A percentile compares a stretch with the other conserved stretches of the same genome.
phyloP scores from a whole-genome alignment of 768 basidiomycete species.

The Tubosaeta brunneosetosa region DNA sequence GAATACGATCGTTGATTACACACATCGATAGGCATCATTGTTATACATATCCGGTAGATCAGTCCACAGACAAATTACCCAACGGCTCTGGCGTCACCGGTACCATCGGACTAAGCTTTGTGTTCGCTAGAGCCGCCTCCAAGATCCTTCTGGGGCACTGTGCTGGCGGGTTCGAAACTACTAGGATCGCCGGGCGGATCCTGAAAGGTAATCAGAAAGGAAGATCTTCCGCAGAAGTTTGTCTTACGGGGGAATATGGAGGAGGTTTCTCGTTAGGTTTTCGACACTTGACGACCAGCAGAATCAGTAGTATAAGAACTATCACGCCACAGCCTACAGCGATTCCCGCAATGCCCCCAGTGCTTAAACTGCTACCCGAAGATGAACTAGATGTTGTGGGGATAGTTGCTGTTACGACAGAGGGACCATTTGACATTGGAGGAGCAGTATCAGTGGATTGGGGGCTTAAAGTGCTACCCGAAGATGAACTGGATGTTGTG shows the following conservation, averaged over 20 bases:
- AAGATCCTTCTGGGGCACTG: slow-evolving; percentile 8
- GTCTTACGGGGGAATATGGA: slow-evolving; percentile 32
- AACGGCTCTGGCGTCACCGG: neutral
- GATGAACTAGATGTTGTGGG: slow-evolving; percentile 3
- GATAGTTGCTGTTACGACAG: neutral
- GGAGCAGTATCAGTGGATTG: slow-evolving; percentile 23
- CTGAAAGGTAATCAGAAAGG: slow-evolving; percentile 15
- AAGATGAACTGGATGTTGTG: slow-evolving; percentile 2
- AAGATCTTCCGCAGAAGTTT: neutral
- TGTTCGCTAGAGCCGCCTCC: neutral
- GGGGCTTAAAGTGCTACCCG: slow-evolving; percentile 12
- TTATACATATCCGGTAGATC: too few relatives aligned
- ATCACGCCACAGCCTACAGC: slow-evolving; percentile 63
- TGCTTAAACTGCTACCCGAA: slow-evolving; percentile 23
- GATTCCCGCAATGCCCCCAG: slow-evolving; percentile 57
- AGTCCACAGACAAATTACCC: too few relatives aligned
- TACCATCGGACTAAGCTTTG: neutral
- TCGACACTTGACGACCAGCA: slow-evolving; percentile 36
- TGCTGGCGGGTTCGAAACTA: slow-evolving; percentile 33
- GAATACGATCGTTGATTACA: too few relatives aligned
- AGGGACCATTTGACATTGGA: slow-evolving; percentile 6
- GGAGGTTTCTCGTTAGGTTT: slow-evolving; percentile 22
- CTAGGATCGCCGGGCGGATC: slow-evolving; percentile 35
- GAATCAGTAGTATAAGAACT: slow-evolving; percentile 41
- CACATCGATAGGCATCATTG: too few relatives aligned